Percentiles rank a stretch among this genome's conserved stretches.
Conservation (phyloP, 169 alveolate species). For the Plasmodium knowlesi region DNA sequence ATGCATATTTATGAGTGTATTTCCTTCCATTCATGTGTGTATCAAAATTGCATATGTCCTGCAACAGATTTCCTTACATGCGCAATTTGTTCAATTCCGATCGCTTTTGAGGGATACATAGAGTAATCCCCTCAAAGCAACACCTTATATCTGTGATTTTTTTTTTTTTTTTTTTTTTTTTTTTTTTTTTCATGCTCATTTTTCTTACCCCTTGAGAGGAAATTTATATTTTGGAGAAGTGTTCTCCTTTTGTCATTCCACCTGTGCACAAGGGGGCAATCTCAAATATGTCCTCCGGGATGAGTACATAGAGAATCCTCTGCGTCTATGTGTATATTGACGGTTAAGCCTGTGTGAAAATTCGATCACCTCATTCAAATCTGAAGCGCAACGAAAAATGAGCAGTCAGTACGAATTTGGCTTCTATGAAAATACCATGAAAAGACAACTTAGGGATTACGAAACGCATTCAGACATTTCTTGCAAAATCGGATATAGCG, state of each 20-base stretch:
- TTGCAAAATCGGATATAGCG: slow-evolving; percentile 68
- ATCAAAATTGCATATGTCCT: not conserved
- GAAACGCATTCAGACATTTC: slow-evolving; percentile 67
- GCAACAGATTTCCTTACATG: not conserved
- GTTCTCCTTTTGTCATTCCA: not conserved
- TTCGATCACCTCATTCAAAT: not conserved
- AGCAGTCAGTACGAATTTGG: slow-evolving; percentile 29
- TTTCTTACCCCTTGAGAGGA: not conserved
- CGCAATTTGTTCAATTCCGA: not conserved
- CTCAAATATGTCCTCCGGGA: not conserved
- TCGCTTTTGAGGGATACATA: not conserved
- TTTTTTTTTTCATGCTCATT: not conserved
- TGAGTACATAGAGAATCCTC: not conserved
- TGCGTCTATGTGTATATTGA: not conserved
- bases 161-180: not conserved
- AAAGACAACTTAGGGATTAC: slow-evolving; percentile 37
- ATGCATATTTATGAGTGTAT: not conserved
- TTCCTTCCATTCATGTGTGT: not conserved
- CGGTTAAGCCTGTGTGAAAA: not conserved
- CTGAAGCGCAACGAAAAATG: slow-evolving; percentile 4
- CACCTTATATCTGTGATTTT: not conserved
- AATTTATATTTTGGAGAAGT: not conserved
- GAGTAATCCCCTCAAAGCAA: not conserved
- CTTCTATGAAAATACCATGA: slow-evolving; percentile 8
- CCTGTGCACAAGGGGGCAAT: not conserved